Base-by-base conservation (phyloP, 2,329 filamentous ascomycete species). In the Fusarium goolgardi region DNA sequence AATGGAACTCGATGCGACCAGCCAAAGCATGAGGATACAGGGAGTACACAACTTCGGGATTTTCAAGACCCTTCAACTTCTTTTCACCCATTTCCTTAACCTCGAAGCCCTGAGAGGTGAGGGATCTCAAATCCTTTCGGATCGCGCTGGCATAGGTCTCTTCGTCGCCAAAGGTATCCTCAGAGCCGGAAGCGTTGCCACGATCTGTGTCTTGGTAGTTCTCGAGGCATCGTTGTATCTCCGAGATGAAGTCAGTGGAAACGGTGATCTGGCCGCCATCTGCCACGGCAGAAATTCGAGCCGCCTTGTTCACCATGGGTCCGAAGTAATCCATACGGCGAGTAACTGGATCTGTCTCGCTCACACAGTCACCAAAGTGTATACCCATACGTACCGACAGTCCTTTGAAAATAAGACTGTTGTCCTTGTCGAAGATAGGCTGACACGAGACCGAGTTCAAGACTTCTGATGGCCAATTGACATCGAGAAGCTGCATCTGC, bases 321-420 rank as follows among this genome's bases (percentile, higher is more conserved):
- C 96, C 96, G 77, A 98, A 99, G 81, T 99, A 99, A 75, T 99
- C 96, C 96, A 99, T 99, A 67, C 96, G 93, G 59, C 94, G 91
- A 2, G 96, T 99, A 50, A 99, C 94, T 0, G 96, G 96, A 78
- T 99, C 96, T 49, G 91, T 91, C 79, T 99, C 96, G 76, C 94
- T 97, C 73, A 99, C 94, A 8, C 95, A 96, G 62, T 92, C 90
- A 70, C 96, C 96, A 87, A 91, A 99, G 78, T 99, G 96, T 63
- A 97, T 93, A 73, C 96, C 96, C 96, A 99, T 99, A 61, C 96
- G 89, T 41, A 99, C 96, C 13, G 94, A 97, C 53, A 99, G 82
- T 64, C 96, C 96, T 67, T 92, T 92, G 84, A 97, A 98, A 69
- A 99, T 97, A 69, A 96, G 81, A 65, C 91, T 93, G 65, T 92